phyloP scores from a whole-genome alignment of 257 asterid species.

The Forsythia suspensa region DNA sequence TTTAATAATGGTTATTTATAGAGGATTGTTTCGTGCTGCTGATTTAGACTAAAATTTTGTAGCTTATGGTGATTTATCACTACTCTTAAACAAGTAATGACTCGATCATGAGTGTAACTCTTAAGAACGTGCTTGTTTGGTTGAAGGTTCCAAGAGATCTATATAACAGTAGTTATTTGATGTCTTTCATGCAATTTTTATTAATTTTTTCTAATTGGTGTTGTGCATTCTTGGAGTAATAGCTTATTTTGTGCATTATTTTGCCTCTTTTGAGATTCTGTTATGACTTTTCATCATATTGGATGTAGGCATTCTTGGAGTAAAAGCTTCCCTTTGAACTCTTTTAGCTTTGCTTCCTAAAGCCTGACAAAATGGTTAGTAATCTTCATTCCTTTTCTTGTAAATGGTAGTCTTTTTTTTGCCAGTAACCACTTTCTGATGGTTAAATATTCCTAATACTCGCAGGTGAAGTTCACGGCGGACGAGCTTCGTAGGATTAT shows the following conservation, averaged over 20 bases:
- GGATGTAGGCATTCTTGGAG: too few relatives aligned
- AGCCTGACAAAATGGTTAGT: background rate
- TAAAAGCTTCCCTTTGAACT: too few relatives aligned
- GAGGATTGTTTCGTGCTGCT: background rate
- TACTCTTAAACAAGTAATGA: background rate
- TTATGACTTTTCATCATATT: too few relatives aligned
- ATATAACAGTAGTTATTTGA: too few relatives aligned
- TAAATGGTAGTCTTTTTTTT: background rate
- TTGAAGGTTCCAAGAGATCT: background rate
- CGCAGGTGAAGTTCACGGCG: conserved; percentile 52
- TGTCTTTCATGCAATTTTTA: too few relatives aligned
- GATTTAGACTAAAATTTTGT: too few relatives aligned
- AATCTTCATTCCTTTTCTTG: background rate
- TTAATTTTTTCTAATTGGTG: too few relatives aligned
- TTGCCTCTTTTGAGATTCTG: too few relatives aligned
- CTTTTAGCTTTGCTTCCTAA: background rate
- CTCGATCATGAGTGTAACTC: background rate
- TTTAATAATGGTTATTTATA: too few relatives aligned
- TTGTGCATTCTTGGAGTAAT: too few relatives aligned
- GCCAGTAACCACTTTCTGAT: background rate
- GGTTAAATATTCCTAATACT: background rate
- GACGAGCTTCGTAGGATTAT: conserved; percentile 43
- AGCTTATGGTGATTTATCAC: too few relatives aligned
- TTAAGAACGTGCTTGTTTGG: background rate
- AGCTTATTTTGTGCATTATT: too few relatives aligned